Conservation (phyloP, 1,139 yeast genomes). For the Protomyces inundatus region DNA sequence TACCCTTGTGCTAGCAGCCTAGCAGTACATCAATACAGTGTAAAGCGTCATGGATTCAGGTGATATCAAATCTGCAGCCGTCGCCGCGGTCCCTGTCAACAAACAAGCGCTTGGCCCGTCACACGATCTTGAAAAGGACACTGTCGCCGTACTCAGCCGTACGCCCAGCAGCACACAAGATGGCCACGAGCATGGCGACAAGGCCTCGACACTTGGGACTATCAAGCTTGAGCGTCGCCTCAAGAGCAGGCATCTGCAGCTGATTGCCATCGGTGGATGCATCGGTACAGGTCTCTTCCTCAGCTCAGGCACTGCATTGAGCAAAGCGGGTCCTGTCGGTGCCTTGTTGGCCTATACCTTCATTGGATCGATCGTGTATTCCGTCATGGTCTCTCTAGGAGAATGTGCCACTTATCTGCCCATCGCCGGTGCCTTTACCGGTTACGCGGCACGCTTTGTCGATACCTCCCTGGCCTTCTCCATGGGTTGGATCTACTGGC, state of each 20-base stretch:
- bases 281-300: constrained; percentile 52
- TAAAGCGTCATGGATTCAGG: too few relatives aligned
- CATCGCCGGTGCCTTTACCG: constrained; percentile 68
- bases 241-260: constrained; percentile 46
- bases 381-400: constrained; percentile 70
- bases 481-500: constrained; percentile 81
- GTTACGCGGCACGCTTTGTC: constrained; percentile 19
- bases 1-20: background rate
- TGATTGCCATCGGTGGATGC: constrained; percentile 51
- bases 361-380: constrained; percentile 61
- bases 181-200: too few relatives aligned
- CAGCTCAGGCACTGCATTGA: constrained; percentile 71
- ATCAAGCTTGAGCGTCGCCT: constrained; percentile 40
- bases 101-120: background rate
- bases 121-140: background rate
- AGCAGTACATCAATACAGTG: too few relatives aligned
- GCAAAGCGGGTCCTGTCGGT: constrained; percentile 79
- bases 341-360: constrained; percentile 63
- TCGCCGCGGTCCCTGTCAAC: background rate
- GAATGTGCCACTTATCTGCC: constrained; percentile 85
- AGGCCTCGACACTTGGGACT: background rate
- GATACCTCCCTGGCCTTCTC: constrained; percentile 57
- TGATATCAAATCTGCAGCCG: too few relatives aligned
- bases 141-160: background rate
- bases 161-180: background rate